Conservation (phyloP, 331 rosid species). For the Rosa hybrid region DNA sequence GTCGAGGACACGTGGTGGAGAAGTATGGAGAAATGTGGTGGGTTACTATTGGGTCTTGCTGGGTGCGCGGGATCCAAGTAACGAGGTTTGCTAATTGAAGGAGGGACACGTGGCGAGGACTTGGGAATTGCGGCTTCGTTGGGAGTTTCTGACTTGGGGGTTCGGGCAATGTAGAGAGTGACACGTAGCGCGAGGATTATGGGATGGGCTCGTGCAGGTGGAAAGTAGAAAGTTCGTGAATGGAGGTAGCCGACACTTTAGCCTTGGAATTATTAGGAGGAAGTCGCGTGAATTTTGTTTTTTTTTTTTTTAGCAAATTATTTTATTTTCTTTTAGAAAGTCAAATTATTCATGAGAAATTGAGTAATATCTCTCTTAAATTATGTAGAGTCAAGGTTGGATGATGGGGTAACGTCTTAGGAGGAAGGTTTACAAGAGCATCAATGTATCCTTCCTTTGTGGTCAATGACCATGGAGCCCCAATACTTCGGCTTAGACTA, state of each 20-base stretch:
- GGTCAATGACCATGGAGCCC: neutral
- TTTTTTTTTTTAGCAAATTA: too few species aligned
- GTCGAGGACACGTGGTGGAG: constrained; percentile 34
- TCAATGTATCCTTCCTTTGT: neutral
- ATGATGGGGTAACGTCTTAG: neutral
- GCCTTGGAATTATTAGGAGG: constrained; percentile 26
- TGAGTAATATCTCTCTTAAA: too few species aligned
- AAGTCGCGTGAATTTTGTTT: neutral
- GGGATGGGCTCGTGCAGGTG: constrained; percentile 39
- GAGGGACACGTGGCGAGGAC: constrained; percentile 16
- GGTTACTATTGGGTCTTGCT: too few species aligned
- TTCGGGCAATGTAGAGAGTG: neutral
- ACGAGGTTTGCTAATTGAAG: too few species aligned
- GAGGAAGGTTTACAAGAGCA: neutral
- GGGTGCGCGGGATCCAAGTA: neutral
- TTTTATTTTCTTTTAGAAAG: neutral
- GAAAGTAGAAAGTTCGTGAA: constrained; percentile 43
- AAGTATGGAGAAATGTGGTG: neutral
- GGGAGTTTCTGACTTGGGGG: neutral
- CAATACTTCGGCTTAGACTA: neutral
- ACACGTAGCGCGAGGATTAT: constrained; percentile 42
- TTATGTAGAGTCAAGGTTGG: neutral
- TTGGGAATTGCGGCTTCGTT: constrained; percentile 28
- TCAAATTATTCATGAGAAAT: constrained; percentile 13
- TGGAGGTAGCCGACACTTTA: constrained; percentile 43